Percentiles rank a stretch among this genome's conserved stretches.
Conservation (phyloP, 2,329 filamentous ascomycete genomes). For the Cladosporium phlei region DNA sequence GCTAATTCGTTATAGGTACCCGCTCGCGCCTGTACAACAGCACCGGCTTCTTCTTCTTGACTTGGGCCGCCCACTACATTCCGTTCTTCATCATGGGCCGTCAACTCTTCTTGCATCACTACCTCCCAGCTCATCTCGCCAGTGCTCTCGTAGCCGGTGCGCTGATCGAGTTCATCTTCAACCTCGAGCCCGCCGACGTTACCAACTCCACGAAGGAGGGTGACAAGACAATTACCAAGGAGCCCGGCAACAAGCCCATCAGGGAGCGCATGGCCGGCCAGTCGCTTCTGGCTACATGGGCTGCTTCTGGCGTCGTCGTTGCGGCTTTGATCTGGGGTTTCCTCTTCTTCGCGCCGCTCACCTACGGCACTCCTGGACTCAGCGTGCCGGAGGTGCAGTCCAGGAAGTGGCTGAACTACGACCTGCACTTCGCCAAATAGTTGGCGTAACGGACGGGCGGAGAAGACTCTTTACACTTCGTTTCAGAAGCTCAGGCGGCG, state of each 20-base stretch:
- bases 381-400: constrained; percentile 70
- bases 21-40: constrained; percentile 96
- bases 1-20: constrained; percentile 55
- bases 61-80: constrained; percentile 95
- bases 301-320: constrained; percentile 67
- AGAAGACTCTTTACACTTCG: background rate
- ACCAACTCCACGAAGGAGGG: constrained; percentile 46
- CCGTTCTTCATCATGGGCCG: constrained; percentile 98
- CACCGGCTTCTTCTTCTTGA: constrained; percentile 97
- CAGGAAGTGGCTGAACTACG: constrained; percentile 94
- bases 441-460: background rate
- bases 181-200: constrained; percentile 66
- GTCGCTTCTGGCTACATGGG: constrained; percentile 74
- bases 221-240: constrained; percentile 31
- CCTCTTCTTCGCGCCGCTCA: constrained; percentile 90
- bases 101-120: constrained; percentile 96
- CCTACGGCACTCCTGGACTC: constrained; percentile 89
- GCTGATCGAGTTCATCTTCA: constrained; percentile 93
- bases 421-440: constrained; percentile 97
- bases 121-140: constrained; percentile 88
- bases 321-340: constrained; percentile 67
- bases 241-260: constrained; percentile 64
- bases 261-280: constrained; percentile 75
- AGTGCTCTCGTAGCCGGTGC: constrained; percentile 86
- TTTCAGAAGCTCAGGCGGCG: too few species aligned